Evolutionary conservation across 495 filamentous ascomycete species (phyloP).

Genomic region (Xylaria castorea): DNA sequence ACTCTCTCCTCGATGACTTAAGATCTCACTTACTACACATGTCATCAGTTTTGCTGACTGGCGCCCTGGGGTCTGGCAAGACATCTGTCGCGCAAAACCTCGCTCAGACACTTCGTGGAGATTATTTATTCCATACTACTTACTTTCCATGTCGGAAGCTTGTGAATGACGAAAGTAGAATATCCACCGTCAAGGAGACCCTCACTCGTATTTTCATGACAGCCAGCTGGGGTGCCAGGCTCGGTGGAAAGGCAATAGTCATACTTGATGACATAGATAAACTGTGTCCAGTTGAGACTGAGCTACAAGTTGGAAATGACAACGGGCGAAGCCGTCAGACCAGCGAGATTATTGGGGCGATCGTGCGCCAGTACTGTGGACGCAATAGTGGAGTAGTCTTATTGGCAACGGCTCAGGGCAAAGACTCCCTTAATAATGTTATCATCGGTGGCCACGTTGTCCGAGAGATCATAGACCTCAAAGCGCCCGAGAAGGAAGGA

Average conservation of each 20-base stretch:
- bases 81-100: conserved; percentile 69
- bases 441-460: conserved; percentile 82
- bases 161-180: conserved; percentile 84
- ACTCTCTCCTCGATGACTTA: conserved; percentile 72
- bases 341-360: conserved; percentile 84
- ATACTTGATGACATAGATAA: conserved; percentile 93
- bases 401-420: conserved; percentile 89
- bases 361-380: conserved; percentile 80
- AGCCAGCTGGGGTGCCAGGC: conserved; percentile 86
- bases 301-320: conserved; percentile 88
- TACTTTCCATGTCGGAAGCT: conserved; percentile 85
- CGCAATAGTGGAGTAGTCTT: conserved; percentile 79
- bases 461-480: conserved; percentile 81
- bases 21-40: conserved; percentile 76
- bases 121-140: conserved; percentile 74
- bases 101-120: conserved; percentile 67
- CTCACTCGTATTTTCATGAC: conserved; percentile 81
- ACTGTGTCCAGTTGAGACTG: conserved; percentile 89
- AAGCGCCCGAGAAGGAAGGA: conserved; percentile 92
- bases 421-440: conserved; percentile 83
- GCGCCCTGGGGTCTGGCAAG: conserved; percentile 89
- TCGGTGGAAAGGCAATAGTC: conserved; percentile 81
- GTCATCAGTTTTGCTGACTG: conserved; percentile 87
- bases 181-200: conserved; percentile 89
- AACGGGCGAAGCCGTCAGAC: conserved; percentile 91